Conservation (phyloP, 202 grass and related monocot genomes). For the Brachypodium distachyon region DNA sequence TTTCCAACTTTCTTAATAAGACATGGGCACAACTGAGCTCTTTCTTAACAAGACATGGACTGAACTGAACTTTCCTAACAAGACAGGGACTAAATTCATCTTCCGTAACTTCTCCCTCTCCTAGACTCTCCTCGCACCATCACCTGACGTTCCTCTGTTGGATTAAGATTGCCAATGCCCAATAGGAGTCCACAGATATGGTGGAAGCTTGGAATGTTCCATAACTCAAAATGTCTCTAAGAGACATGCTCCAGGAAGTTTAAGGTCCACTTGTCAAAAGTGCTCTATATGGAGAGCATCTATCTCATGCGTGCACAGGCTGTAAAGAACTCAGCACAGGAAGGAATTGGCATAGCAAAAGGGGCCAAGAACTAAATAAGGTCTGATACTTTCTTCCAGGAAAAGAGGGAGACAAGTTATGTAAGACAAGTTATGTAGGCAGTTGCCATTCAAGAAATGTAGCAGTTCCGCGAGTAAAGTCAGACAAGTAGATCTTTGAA, state of each 20-base stretch:
- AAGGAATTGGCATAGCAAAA: background rate
- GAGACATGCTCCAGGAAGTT: background rate
- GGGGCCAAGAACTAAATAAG: background rate
- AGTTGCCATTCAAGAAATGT: no score
- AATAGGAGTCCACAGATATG: background rate
- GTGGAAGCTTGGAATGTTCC: background rate
- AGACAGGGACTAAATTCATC: background rate
- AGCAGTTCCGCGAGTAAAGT: no score
- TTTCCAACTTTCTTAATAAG: background rate
- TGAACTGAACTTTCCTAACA: background rate
- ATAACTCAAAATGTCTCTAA: background rate
- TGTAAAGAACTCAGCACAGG: background rate
- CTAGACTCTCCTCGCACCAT: background rate
- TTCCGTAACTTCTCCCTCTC: background rate
- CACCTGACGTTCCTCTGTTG: background rate
- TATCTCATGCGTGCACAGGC: background rate
- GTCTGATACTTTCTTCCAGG: background rate
- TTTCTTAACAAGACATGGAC: background rate
- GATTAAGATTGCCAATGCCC: background rate
- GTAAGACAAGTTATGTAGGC: no score
- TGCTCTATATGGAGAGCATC: background rate
- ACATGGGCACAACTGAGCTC: background rate
- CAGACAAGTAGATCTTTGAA: background rate
- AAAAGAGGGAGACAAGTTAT: no score
- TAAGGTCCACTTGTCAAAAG: background rate